phyloP scores from a whole-genome alignment of 1,139 yeast genomes.

The Geotrichum candidum region DNA sequence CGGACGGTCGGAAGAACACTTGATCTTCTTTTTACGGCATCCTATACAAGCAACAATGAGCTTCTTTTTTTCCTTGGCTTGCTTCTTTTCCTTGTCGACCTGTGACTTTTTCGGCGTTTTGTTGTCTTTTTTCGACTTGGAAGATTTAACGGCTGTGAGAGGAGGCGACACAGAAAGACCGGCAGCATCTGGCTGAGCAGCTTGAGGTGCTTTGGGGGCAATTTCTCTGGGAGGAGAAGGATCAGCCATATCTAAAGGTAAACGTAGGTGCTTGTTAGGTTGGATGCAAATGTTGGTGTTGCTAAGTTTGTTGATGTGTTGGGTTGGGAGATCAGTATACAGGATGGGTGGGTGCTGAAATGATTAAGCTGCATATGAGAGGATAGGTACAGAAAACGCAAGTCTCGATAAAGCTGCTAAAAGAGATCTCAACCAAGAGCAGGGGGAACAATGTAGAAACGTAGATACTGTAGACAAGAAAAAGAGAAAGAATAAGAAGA shows the following conservation, averaged over 20 bases:
- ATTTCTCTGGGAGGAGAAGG: background rate
- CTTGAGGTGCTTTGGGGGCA: background rate
- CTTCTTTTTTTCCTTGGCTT: constrained; percentile 26
- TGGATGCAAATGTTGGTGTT: too few species aligned
- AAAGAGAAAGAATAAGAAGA: background rate
- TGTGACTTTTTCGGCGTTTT: constrained; percentile 2
- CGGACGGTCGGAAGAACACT: constrained; percentile 37
- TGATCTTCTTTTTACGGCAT: constrained; percentile 36
- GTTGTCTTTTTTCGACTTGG: background rate
- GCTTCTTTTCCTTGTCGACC: background rate
- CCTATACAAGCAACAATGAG: constrained; percentile 36
- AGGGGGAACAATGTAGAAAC: background rate
- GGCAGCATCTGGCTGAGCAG: background rate
- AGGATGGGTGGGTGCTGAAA: background rate
- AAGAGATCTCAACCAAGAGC: background rate
- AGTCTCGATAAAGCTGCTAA: background rate
- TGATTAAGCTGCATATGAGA: background rate
- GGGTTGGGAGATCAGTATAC: background rate
- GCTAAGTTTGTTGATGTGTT: background rate
- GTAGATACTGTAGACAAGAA: background rate
- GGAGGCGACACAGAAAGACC: background rate
- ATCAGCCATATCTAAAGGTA: background rate
- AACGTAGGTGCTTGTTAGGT: background rate
- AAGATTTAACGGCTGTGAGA: background rate
- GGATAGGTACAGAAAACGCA: background rate